phyloP scores from a whole-genome alignment of 2,329 filamentous ascomycete genomes.

The Microsporum ferrugineum region DNA sequence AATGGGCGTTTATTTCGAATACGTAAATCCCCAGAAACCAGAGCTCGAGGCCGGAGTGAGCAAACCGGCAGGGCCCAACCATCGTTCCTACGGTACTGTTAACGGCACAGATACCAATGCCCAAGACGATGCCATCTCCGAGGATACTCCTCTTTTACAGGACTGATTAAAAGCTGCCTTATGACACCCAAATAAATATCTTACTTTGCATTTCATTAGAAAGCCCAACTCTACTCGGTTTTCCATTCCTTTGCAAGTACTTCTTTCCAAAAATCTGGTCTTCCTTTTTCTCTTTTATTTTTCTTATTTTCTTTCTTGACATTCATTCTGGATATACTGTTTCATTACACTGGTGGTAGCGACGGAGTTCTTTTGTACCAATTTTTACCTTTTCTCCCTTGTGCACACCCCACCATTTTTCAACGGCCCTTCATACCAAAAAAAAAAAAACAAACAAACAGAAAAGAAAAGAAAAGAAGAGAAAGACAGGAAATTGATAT shows the following conservation, averaged over 20 bases:
- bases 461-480: background rate
- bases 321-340: background rate
- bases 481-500: background rate
- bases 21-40: conserved; percentile 37
- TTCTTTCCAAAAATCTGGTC: background rate
- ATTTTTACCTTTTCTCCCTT: background rate
- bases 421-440: background rate
- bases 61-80: background rate
- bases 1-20: conserved; percentile 66
- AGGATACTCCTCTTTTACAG: conserved; percentile 18
- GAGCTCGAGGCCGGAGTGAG: conserved; percentile 12
- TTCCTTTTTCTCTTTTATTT: background rate
- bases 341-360: background rate
- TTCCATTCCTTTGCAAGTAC: background rate
- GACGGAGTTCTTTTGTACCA: background rate
- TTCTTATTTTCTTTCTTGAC: background rate
- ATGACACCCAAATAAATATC: background rate
- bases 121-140: conserved; percentile 9
- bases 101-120: conserved; percentile 6
- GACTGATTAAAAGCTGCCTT: background rate
- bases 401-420: background rate
- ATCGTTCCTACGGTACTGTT: conserved; percentile 7
- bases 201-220: background rate
- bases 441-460: background rate
- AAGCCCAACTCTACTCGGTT: background rate